Percentiles rank a stretch among this genome's conserved stretches.
Conservation (phyloP, 2,329 filamentous ascomycete species). For the Leptographium wingfieldii region DNA sequence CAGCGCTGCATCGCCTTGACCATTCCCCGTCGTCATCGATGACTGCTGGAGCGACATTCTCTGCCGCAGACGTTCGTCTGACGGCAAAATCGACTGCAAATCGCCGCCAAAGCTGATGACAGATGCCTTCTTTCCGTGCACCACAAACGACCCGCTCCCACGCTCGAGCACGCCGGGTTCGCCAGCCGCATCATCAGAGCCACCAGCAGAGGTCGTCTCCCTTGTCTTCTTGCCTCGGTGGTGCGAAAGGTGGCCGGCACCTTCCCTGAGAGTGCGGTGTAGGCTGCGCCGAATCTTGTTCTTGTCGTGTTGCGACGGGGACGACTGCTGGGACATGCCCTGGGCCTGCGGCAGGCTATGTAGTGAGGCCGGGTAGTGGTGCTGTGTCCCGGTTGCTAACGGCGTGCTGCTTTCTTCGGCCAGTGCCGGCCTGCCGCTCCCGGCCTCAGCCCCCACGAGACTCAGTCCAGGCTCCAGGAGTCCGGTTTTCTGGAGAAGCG, state of each 20-base stretch:
- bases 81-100: conserved; percentile 57
- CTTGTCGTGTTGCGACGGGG: conserved; percentile 27
- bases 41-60: conserved; percentile 35
- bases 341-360: conserved; percentile 59
- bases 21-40: conserved; percentile 14
- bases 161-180: conserved; percentile 59
- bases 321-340: conserved; percentile 26
- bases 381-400: background rate
- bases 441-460: background rate
- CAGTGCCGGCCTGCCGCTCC: conserved; percentile 7
- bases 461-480: conserved; percentile 34
- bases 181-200: conserved; percentile 34
- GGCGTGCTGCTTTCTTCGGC: conserved; percentile 24
- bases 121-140: conserved; percentile 96
- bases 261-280: conserved; percentile 79
- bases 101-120: conserved; percentile 95
- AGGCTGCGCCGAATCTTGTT: conserved; percentile 72
- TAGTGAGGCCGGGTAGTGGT: background rate
- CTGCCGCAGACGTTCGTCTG: conserved; percentile 58
- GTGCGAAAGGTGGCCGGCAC: conserved; percentile 51
- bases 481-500: conserved; percentile 54
- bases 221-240: conserved; percentile 66
- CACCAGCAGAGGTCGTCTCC: conserved; percentile 52
- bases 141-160: conserved; percentile 78
- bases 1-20: conserved; percentile 20